A percentile compares a stretch with the other conserved stretches of the same genome.
phyloP scores from a whole-genome alignment of 192 early-diverging fungal species.

The Backusella tuberculispora region DNA sequence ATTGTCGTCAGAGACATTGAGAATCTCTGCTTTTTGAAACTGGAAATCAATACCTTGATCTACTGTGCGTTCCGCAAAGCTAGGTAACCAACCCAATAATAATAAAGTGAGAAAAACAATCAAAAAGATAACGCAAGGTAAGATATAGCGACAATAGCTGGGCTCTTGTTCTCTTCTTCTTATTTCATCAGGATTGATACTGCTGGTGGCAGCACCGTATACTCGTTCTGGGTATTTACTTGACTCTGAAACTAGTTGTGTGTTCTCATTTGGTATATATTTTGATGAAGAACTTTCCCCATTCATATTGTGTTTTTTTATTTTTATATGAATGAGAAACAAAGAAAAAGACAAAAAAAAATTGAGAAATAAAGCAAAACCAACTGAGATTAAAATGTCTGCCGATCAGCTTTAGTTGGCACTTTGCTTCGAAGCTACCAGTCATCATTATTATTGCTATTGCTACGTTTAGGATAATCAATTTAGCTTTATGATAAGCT shows the following conservation, averaged over 20 bases:
- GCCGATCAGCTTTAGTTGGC: no score
- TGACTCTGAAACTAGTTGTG: background rate
- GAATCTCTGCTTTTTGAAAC: slow-evolving; percentile 26
- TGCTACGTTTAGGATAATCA: no score
- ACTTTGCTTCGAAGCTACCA: no score
- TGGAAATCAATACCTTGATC: slow-evolving; percentile 12
- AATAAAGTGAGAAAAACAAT: background rate
- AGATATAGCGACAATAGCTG: background rate
- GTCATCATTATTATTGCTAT: no score
- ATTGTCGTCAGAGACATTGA: slow-evolving; percentile 26
- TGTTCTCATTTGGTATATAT: background rate
- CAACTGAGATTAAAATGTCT: background rate
- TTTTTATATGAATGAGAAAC: background rate
- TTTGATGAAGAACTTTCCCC: slow-evolving; percentile 1
- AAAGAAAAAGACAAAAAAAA: background rate
- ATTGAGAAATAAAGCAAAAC: background rate
- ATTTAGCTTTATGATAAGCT: no score
- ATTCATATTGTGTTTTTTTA: background rate
- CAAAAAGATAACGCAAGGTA: background rate
- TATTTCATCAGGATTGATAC: background rate
- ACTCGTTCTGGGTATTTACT: slow-evolving; percentile 12
- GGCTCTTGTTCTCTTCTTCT: background rate
- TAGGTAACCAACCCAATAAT: slow-evolving; percentile 20
- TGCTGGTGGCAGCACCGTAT: background rate
- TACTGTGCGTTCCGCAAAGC: slow-evolving; percentile 27